Evolutionary conservation across 805 yeast genomes (phyloP).

Genomic region (Clavispora phyllophila): DNA sequence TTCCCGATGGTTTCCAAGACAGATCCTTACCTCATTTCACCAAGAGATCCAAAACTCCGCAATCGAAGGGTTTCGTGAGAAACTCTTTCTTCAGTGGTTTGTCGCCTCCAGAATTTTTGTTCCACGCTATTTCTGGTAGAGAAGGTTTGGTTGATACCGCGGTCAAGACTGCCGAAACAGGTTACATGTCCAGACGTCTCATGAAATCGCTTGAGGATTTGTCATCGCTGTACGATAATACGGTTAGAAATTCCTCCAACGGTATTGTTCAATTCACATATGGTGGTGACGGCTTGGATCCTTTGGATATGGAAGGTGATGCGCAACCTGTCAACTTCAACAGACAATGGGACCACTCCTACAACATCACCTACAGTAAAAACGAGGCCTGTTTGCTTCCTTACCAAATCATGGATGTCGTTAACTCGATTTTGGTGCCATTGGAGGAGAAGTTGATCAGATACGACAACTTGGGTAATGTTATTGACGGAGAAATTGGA

Average conservation of each 20-base stretch:
- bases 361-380: constrained; percentile 60
- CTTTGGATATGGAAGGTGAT: constrained; percentile 98
- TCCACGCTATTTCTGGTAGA: constrained; percentile 99
- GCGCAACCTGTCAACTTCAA: constrained; percentile 91
- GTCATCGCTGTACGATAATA: constrained; percentile 86
- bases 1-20: constrained; percentile 99
- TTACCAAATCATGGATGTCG: constrained; percentile 54
- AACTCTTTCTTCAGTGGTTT: constrained; percentile 95
- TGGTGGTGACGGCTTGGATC: constrained; percentile 99
- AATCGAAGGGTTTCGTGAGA: constrained; percentile 96
- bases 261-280: constrained; percentile 97
- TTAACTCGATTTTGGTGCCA: constrained; percentile 55
- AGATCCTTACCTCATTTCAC: constrained; percentile 96
- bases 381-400: constrained; percentile 60
- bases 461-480: constrained; percentile 68
- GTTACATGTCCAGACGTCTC: constrained; percentile 95
- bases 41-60: constrained; percentile 94
- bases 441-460: constrained; percentile 56
- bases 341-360: constrained; percentile 93
- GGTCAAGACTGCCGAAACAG: constrained; percentile 98
- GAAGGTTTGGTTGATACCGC: constrained; percentile 99
- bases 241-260: constrained; percentile 91
- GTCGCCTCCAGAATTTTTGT: constrained; percentile 97
- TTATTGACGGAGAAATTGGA: constrained; percentile 37
- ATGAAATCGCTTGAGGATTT: constrained; percentile 97